Evolutionary conservation across 306 rosid species (phyloP).

Genomic region (Casuarina cunninghamiana): DNA sequence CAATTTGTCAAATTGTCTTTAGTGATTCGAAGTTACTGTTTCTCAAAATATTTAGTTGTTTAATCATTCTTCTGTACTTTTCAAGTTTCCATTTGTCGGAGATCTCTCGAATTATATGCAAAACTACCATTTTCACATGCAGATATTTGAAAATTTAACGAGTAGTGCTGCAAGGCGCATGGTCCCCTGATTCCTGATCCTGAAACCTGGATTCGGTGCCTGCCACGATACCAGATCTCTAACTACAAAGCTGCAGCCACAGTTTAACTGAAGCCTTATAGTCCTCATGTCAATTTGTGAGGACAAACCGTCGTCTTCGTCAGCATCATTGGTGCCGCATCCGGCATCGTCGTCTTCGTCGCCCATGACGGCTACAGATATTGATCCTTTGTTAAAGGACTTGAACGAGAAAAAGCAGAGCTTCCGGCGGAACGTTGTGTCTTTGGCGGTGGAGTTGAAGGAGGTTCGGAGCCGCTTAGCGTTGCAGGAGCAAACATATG

Average conservation of each 20-base stretch:
- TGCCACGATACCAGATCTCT: conserved; percentile 6
- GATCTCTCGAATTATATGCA: conserved; percentile 45
- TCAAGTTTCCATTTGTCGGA: not conserved
- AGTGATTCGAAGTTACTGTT: conserved; percentile 24
- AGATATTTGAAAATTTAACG: conserved; percentile 32
- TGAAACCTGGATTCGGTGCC: conserved; percentile 30
- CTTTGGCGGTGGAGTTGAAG: conserved; percentile 85
- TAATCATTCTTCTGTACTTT: not conserved
- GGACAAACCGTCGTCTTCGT: conserved; percentile 42
- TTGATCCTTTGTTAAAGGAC: conserved; percentile 81
- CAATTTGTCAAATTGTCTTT: conserved; percentile 24
- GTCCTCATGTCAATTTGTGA: conserved; percentile 52
- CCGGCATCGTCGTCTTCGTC: conserved; percentile 6
- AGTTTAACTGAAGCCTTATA: not conserved
- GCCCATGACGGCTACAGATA: conserved; percentile 35
- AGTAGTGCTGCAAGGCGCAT: conserved; percentile 36
- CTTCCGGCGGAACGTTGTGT: conserved; percentile 86
- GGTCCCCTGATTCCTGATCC: conserved; percentile 27
- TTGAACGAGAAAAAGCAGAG: conserved; percentile 87
- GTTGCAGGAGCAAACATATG: conserved; percentile 74
- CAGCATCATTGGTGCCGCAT: conserved; percentile 21
- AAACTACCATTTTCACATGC: conserved; percentile 47
- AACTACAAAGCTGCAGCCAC: conserved; percentile 9
- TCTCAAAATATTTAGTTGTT: not conserved
- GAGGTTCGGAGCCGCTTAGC: conserved; percentile 77